Base-by-base conservation (phyloP, 345 rosid species). In the Camelina laxa region DNA sequence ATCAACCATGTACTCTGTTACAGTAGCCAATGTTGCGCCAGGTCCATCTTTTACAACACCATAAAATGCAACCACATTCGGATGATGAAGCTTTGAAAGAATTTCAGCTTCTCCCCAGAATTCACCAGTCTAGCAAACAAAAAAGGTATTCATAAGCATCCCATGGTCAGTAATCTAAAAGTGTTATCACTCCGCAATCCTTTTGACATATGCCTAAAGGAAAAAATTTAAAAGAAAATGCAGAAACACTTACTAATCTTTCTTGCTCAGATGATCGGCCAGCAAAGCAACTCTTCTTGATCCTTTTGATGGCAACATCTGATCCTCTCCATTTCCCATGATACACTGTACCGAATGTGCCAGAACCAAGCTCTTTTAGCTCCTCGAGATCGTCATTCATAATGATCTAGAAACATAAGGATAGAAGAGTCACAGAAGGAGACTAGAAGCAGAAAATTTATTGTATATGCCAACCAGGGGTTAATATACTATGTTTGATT, bases 311-410 rank as follows among this genome's bases (percentile, higher is more conserved):
- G 60, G 98, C 98, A 80, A 95, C 97, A 86, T 95, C 98, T 17
- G 97, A 87, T 56, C 98, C 99, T 61, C 94, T 92, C 98, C 99
- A 95, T 80, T 95, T 92, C 74, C 99, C 99, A 83, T 95, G 99
- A 77, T 92, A 95, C 50, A 95, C 97, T 42, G 98, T 95, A 63
- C 99, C 99, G 84, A 92, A 95, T 50, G 96, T 89, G 56, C 99
- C 99, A 69, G 99, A 90, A 79, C 98, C 99, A 49, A 95, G 79
- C 78, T 92, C 99, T 78, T 77, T 92, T 67, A 90, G 85, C 84
- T 95, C 99, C 88, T 92, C 98, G 50, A 95, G 90, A 81, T 92
- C 99, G 53, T 90, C 98, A 76, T 92, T 87, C 80, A 82, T 85
- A 73, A 95, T 95, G 70, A 92, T 81, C 99, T 95, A 70, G 17